Evolutionary conservation across 75 land plant species (phyloP).

Genomic region (Adiantum capillusveneris): DNA sequence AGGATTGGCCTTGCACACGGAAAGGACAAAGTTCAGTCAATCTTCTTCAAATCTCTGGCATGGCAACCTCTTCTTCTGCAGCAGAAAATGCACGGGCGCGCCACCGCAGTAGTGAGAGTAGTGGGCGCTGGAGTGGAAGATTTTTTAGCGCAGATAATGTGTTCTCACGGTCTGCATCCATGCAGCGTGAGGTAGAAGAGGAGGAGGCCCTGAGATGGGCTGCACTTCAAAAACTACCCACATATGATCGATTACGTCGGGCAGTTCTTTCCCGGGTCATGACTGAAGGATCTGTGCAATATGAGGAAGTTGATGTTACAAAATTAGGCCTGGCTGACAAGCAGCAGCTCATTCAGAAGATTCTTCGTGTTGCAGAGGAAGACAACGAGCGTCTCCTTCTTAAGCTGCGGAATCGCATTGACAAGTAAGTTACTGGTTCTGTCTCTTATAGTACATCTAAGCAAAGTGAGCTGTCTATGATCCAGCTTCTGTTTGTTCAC

Average conservation of each 20-base stretch:
- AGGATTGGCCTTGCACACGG: no score
- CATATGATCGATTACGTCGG: constrained; percentile 56
- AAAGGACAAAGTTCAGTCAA: no score
- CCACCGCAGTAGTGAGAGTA: no score
- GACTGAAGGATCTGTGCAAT: constrained; percentile 29
- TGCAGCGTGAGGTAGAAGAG: constrained; percentile 31
- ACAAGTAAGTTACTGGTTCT: constrained; percentile 28
- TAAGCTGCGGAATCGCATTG: constrained; percentile 51
- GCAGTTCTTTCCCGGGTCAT: constrained; percentile 43
- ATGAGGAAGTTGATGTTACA: constrained; percentile 44
- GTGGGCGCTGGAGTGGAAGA: no score
- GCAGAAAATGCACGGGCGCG: no score
- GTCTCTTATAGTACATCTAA: no score
- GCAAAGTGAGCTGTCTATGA: no score
- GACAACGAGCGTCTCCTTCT: constrained; percentile 72
- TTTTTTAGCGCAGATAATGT: constrained; percentile 10
- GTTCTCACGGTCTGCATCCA: constrained; percentile 39
- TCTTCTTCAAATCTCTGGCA: no score
- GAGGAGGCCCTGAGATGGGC: constrained; percentile 73
- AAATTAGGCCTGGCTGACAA: constrained; percentile 39
- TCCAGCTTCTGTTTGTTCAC: no score
- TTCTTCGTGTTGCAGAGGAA: constrained; percentile 51
- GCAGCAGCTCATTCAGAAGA: constrained; percentile 45
- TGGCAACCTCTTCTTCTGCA: no score
- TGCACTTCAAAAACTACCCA: constrained; percentile 89